Evolutionary conservation across 805 yeast genomes (phyloP).

Genomic region (Kodamaea neixiangensis): DNA sequence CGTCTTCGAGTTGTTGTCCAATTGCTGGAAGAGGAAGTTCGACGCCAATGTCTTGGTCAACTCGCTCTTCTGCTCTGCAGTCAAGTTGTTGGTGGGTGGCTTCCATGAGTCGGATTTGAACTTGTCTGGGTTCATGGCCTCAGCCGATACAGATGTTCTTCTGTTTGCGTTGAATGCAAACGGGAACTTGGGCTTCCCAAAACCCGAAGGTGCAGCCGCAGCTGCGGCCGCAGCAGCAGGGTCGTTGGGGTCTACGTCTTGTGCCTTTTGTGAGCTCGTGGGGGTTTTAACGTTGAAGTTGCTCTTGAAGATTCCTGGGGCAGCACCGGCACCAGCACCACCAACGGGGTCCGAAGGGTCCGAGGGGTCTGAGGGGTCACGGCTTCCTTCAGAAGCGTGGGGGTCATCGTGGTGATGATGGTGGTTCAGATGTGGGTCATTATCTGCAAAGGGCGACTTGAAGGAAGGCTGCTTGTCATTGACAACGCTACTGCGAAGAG

Average conservation of each 20-base stretch:
- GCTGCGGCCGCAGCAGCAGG: conserved; percentile 18
- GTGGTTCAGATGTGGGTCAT: conserved; percentile 60
- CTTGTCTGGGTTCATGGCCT: conserved; percentile 74
- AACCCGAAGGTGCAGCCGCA: conserved; percentile 22
- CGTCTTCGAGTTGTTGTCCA: conserved; percentile 74
- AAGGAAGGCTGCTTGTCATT: conserved; percentile 47
- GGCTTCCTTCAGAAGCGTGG: background rate
- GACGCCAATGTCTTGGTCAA: conserved; percentile 70
- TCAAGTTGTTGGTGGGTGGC: conserved; percentile 67
- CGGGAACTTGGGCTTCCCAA: conserved; percentile 43
- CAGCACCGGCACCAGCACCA: conserved; percentile 11
- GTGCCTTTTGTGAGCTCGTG: conserved; percentile 9
- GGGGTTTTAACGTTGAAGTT: conserved; percentile 18
- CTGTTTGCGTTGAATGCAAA: conserved; percentile 72
- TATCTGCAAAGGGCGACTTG: conserved; percentile 63
- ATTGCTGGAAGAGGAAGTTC: conserved; percentile 81
- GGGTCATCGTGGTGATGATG: conserved; percentile 16
- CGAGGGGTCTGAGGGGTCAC: conserved; percentile 9
- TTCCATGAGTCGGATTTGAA: conserved; percentile 69
- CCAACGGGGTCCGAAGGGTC: conserved; percentile 10
- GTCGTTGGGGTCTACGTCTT: conserved; percentile 16
- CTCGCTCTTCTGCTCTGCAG: conserved; percentile 63
- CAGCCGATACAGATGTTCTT: conserved; percentile 90
- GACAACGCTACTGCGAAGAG: conserved; percentile 27
- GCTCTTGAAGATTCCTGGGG: conserved; percentile 16